phyloP scores from a whole-genome alignment of 23 red algal genomes.

The Cyanidioschyzon merolae region DNA sequence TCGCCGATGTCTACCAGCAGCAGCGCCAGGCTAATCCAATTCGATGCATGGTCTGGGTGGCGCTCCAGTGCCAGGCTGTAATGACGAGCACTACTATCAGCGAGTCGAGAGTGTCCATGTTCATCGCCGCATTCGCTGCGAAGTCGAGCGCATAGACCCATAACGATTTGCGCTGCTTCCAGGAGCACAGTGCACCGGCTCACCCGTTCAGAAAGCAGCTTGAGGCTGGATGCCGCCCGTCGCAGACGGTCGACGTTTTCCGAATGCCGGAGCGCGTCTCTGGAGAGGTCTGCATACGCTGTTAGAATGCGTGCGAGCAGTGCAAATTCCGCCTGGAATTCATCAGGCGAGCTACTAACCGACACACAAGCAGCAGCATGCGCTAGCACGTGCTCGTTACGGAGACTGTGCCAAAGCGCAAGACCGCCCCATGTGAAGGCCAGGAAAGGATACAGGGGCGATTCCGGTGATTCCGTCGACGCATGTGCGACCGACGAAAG shows the following conservation, averaged over 20 bases:
- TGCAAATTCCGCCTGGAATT: background rate
- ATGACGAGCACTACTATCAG: background rate
- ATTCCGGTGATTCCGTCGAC: background rate
- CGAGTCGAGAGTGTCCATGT: background rate
- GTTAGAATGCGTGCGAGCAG: background rate
- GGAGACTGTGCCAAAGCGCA: background rate
- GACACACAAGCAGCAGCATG: background rate
- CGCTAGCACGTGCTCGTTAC: background rate
- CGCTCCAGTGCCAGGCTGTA: background rate
- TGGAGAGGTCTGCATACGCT: background rate
- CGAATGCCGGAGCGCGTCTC: background rate
- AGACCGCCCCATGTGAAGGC: background rate
- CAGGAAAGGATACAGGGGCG: background rate
- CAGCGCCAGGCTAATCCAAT: background rate
- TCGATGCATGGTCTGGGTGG: background rate
- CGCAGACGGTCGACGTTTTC: background rate
- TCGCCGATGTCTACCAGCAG: slow-evolving; percentile 14
- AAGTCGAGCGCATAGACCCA: background rate
- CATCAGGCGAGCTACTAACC: background rate
- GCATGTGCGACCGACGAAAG: background rate
- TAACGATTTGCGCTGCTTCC: background rate
- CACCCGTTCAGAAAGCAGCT: background rate
- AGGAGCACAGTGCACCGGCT: background rate
- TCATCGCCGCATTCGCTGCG: background rate
- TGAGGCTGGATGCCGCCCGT: background rate